Base-by-base conservation (phyloP, 2,329 filamentous ascomycete species). In the Huntiella savannae region DNA sequence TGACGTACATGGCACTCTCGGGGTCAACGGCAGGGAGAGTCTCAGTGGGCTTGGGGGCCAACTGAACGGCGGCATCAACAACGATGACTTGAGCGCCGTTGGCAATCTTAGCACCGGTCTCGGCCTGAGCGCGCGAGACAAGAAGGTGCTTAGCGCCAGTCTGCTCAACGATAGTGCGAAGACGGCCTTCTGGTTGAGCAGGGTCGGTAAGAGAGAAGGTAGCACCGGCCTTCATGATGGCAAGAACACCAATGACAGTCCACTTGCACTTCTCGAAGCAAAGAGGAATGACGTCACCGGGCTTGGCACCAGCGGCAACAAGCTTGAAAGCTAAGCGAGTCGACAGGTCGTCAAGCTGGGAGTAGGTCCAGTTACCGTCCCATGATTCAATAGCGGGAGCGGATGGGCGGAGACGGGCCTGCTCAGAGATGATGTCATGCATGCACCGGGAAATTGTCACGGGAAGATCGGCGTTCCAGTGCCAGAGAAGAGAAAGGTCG, bases 211-310 rank as follows among this genome's bases (percentile, higher is more conserved):
- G 58, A 2, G 63, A 63, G 51, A 69, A 69, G 5, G 64, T 61
- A 2, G 59, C 65, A 5, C 67, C 67, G n/a, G 66, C 55, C 52
- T 69, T 69, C 62, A 69, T 66, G 45, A 69, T 59, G 5, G 59
- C 65, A 6, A 70, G 54, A 3, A 69, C 61, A 0, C 63, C 62
- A 16, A 69, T 58, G 5, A 62, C 56, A 4, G 66, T 63, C 65
- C 64, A 68, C 51, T 57, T 57, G 28, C 65, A 68, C 53, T 69
- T 69, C 52, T 69, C 64, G 49, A 70, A 69, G 52, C 65, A 68
- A n/a, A 70, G 57, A 2, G 67, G 66, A n/a, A 71, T 62, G 7
- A 60, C 60, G 35, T 57, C 59, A n/a, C 65, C 66, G 8, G 58
- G 46, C 2, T 48, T 52, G 34, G 64, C 57, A 12, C 65, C 65